Conservation (phyloP, 2,329 filamentous ascomycete genomes). For the Mollisiaceae sp. region DNA sequence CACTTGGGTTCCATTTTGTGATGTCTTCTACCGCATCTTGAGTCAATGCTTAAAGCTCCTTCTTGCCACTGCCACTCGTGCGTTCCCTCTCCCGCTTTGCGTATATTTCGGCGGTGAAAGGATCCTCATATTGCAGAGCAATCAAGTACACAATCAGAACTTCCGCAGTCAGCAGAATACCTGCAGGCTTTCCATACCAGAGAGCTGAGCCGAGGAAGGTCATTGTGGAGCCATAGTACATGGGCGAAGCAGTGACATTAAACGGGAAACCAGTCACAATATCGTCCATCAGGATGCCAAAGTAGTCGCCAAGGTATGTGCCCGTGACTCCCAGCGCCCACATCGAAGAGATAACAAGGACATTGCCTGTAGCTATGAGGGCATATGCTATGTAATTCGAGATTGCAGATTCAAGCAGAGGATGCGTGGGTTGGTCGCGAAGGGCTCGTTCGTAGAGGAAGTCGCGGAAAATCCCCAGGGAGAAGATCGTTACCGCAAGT, state of each 20-base stretch:
- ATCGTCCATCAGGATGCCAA: conserved; percentile 95
- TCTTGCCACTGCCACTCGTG: conserved; percentile 40
- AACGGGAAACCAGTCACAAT: conserved; percentile 97
- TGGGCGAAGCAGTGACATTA: conserved; percentile 86
- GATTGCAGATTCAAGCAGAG: conserved; percentile 66
- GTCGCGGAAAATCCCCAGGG: conserved; percentile 87
- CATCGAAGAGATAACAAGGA: conserved; percentile 86
- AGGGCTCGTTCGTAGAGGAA: conserved; percentile 86
- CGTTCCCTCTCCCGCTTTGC: conserved; percentile 75
- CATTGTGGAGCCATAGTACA: conserved; percentile 95
- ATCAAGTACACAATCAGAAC: conserved; percentile 81
- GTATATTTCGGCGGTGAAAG: conserved; percentile 93
- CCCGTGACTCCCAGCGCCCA: conserved; percentile 92
- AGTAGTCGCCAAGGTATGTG: conserved; percentile 98
- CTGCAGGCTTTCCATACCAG: conserved; percentile 85
- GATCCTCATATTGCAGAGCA: conserved; percentile 87
- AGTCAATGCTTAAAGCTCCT: conserved; percentile 31
- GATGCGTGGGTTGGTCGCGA: conserved; percentile 74
- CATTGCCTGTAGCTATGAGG: conserved; percentile 77
- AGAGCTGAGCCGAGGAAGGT: conserved; percentile 90
- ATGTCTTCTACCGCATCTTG: background rate
- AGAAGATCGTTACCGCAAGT: conserved; percentile 89
- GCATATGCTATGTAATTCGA: conserved; percentile 69
- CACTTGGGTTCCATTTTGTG: background rate
- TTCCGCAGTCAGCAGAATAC: conserved; percentile 74